Percentiles rank a stretch among this genome's conserved stretches.
Conservation (phyloP, 352 stramenopile species). For the Sclerospora graminicola region DNA sequence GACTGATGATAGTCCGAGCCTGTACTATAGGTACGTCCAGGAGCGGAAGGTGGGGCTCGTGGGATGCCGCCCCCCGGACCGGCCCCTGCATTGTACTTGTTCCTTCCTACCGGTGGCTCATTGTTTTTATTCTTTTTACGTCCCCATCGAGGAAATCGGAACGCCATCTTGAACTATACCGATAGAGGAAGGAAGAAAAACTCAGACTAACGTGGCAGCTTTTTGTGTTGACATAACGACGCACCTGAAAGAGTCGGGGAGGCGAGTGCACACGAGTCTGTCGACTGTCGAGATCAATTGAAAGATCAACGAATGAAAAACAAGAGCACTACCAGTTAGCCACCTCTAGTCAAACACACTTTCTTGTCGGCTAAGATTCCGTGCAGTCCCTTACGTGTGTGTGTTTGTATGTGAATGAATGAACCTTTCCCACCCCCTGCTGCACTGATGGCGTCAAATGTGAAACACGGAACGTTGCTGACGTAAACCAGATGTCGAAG, state of each 20-base stretch:
- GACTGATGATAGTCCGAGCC: constrained; percentile 24
- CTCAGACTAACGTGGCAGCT: neutral
- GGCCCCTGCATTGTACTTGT: constrained; percentile 29
- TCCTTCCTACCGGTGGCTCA: constrained; percentile 10
- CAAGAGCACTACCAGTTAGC: no score
- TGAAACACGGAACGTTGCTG: no score
- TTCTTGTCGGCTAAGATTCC: no score
- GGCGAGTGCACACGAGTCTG: no score
- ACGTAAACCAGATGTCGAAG: constrained; percentile 12
- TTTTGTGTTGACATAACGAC: neutral
- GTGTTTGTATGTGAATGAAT: no score
- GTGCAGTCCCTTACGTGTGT: no score
- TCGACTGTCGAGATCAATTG: neutral
- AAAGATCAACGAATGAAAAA: neutral
- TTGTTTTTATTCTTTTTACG: constrained; percentile 67
- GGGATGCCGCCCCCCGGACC: constrained; percentile 2
- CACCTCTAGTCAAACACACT: no score
- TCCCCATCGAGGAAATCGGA: constrained; percentile 59
- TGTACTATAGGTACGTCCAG: constrained; percentile 36
- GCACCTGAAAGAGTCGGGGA: no score
- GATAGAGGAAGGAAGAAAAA: neutral
- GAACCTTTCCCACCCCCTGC: no score
- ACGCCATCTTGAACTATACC: constrained; percentile 33
- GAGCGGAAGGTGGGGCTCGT: constrained; percentile 29
- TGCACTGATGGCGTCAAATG: no score